Evolutionary conservation across 164 flowering plant genomes (phyloP).

Genomic region (Protea cynaroides): DNA sequence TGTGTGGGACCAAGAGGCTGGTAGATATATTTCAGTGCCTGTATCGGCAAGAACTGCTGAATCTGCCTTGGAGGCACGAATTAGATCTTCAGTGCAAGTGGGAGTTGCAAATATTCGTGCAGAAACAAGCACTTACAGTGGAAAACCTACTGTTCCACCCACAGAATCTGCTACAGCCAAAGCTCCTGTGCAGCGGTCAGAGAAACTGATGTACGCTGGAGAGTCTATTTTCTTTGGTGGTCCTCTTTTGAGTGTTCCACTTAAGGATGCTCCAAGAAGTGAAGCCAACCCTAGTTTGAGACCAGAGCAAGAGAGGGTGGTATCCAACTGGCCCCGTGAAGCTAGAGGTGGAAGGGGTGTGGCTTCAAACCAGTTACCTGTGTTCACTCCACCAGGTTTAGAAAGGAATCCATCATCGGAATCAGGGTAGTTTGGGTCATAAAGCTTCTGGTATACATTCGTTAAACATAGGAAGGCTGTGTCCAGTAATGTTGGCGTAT

Average conservation of each 20-base stretch:
- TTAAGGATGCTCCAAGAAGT: conserved; percentile 33
- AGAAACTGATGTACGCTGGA: conserved; percentile 66
- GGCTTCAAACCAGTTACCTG: conserved; percentile 71
- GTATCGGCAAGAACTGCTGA: conserved; percentile 32
- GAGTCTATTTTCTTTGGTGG: conserved; percentile 94
- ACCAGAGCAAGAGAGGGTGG: conserved; percentile 40
- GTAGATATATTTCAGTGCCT: conserved; percentile 79
- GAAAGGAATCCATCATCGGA: conserved; percentile 26
- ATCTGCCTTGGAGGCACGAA: conserved; percentile 40
- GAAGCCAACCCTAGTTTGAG: conserved; percentile 33
- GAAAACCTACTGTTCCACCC: conserved; percentile 25
- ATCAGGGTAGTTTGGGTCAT: conserved; percentile 18
- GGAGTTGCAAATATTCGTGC: conserved; percentile 21
- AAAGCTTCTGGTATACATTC: neutral
- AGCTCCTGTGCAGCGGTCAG: conserved; percentile 27
- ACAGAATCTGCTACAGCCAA: conserved; percentile 15
- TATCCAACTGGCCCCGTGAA: conserved; percentile 21
- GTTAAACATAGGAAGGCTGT: neutral
- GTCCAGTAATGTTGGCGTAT: neutral
- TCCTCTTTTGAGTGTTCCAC: conserved; percentile 57
- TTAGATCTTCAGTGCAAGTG: conserved; percentile 29
- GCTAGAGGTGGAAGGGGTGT: conserved; percentile 53
- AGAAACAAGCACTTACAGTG: conserved; percentile 26
- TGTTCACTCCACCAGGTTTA: conserved; percentile 57
- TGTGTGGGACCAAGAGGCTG: conserved; percentile 97